Evolutionary conservation across 306 rosid species (phyloP).

Genomic region (Trichosanthes truncata): DNA sequence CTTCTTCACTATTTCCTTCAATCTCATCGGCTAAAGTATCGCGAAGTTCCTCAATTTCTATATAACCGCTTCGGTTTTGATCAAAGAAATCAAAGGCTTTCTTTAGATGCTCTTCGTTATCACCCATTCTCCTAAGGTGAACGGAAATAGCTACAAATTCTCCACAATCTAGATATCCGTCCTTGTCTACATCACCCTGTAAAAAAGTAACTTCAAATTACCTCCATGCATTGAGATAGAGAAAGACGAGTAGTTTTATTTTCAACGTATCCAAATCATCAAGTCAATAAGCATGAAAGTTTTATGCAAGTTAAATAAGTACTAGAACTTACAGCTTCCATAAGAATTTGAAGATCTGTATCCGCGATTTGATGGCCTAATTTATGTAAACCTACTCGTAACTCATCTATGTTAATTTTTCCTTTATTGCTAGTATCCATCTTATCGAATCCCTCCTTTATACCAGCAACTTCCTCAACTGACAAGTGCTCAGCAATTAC

Average conservation of each 20-base stretch:
- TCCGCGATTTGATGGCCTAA: conserved; percentile 78
- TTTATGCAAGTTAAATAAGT: conserved; percentile 2
- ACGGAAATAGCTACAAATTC: conserved; percentile 88
- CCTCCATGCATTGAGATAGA: conserved; percentile 1
- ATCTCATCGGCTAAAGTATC: conserved; percentile 45
- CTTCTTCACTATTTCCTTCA: conserved; percentile 58
- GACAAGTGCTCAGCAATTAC: conserved; percentile 93
- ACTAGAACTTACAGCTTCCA: conserved; percentile 84
- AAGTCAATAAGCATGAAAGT: neutral
- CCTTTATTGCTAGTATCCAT: conserved; percentile 75
- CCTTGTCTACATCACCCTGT: conserved; percentile 91
- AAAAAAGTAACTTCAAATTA: conserved; percentile 18
- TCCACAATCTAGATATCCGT: conserved; percentile 72
- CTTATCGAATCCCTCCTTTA: conserved; percentile 65
- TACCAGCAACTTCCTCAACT: conserved; percentile 80
- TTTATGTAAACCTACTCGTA: conserved; percentile 68
- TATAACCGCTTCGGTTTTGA: conserved; percentile 44
- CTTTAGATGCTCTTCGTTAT: conserved; percentile 67
- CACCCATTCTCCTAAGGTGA: conserved; percentile 71
- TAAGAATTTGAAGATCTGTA: conserved; percentile 58
- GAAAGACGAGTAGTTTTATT: neutral
- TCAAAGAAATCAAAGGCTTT: conserved; percentile 89
- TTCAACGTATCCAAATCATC: neutral
- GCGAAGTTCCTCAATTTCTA: conserved; percentile 83
- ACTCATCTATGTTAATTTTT: conserved; percentile 70